Percentiles rank a stretch among this genome's conserved stretches.
Conservation (phyloP, 257 asterid genomes). For the Solanum okadae region DNA sequence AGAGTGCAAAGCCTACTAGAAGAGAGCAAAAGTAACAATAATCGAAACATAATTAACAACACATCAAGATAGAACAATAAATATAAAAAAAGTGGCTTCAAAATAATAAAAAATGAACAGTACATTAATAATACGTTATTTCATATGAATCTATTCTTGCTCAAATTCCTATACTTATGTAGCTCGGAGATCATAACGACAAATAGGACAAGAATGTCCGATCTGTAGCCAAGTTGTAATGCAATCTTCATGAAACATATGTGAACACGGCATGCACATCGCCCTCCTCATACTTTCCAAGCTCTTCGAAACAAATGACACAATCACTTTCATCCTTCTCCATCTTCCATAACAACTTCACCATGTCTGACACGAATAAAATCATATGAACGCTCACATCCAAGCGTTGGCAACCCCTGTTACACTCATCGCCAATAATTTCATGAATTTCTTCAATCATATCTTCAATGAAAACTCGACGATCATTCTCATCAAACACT, state of each 20-base stretch:
- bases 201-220: slow-evolving; percentile 6
- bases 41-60: too few species aligned
- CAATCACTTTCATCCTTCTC: not conserved
- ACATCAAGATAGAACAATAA: too few species aligned
- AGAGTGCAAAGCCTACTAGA: too few species aligned
- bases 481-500: not conserved
- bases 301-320: not conserved
- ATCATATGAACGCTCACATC: not conserved
- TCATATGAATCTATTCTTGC: too few species aligned
- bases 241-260: slow-evolving; percentile 8
- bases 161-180: too few species aligned
- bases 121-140: too few species aligned
- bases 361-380: not conserved
- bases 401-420: not conserved
- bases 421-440: not conserved
- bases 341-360: not conserved
- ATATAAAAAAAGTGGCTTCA: too few species aligned
- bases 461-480: not conserved
- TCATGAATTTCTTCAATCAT: not conserved
- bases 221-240: not conserved
- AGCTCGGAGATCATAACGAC: not conserved
- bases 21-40: too few species aligned
- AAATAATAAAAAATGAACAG: too few species aligned
- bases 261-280: not conserved
- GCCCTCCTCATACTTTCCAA: not conserved